Base-by-base conservation (phyloP, 2,329 filamentous ascomycete species). In the Rutstroemia sp. region DNA sequence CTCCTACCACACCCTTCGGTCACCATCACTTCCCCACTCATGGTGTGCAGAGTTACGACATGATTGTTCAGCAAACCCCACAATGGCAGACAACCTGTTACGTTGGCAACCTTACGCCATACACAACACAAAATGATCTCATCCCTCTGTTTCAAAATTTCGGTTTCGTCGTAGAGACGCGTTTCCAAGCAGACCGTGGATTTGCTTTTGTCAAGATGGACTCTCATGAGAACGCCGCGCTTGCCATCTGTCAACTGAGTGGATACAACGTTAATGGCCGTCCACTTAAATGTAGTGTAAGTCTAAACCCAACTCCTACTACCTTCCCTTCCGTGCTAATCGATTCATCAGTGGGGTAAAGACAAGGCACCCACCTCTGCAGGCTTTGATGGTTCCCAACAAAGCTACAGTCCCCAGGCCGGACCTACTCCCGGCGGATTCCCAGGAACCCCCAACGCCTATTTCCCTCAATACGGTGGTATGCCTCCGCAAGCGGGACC, bases 151-250 rank as follows among this genome's bases (percentile, higher is more conserved):
- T 99, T 79, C 90, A 96, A 73, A 97, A 97, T 77, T 99, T 97
- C 70, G 94, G 94, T 56, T 97, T 90, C 68, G 94, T 99, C 46
- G 88, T 95, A 51, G 94, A 99, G 75, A 96, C 92, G 51, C 89
- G 94, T 58, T 95, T 99, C 81, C 94, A 99, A 75, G 91, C 94
- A 55, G 94, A 99, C 72, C 89, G 94, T 64, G 94, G 94, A 14
- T 99, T 99, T 71, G 91, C 94, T 7, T 99, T 99, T 72, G 90
- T 99, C 73, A 99, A 99, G 79, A 96, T 99, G 92, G 94, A 99
- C 71, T 88, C 86, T 6, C 94, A 99, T 69, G 94, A 99, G 76
- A 96, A 96, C 69, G 94, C 94, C 3, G 92, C 94, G 54, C 96
- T 96, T 88, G 91, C 92, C 37, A 99, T 99, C 69, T 99, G 94